Evolutionary conservation across 805 yeast species (phyloP), one percentile per base, ranked within the genome.

Genomic region (Wickerhamomyces chambardii): DNA sequence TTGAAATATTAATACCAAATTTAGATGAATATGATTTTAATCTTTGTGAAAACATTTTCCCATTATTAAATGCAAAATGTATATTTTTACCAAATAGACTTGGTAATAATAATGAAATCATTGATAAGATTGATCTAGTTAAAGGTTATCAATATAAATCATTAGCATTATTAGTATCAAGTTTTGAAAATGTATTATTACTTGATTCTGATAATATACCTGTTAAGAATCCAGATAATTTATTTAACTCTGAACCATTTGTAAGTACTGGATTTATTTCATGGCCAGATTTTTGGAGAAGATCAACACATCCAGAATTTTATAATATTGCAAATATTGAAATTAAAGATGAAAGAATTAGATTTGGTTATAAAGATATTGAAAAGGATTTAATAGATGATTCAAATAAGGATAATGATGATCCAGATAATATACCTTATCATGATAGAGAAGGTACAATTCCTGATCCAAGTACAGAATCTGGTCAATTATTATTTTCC

Each of bases 271-370:
- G 84, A 4, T 54, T 80, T 53, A 66, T 80, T 24, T 64, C 77
- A 2, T 80, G 87, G 87, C 89, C 87, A 1, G 87, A 80, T 56
- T 75, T 75, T 40, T 80, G 89, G 87, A 64, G 73, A 46, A 64
- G 89, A 39, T 72, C 82, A 4, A 73, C 84, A 0, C 66, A 81
- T 1, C 86, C 87, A 2, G 51, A 58, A 26, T 70, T 69, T 43
- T 80, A 77, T 51, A 58, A 68, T 8, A 74, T 80, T 36, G 70
- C 83, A 9, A 58, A 51, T 15, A 51, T 62, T 8, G 34, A 51
- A 53, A 63, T 56, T 27, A 56, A 50, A 43, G 45, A 45, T n/a
- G 37, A 38, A 15, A 40, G 36, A 29, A 44, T 48, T 4, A 40
- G 50, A 28, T 39, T 45, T 32, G 50, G 49, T 19, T 19, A 19